A percentile compares a stretch with the other conserved stretches of the same genome.
These are phyloP conservation scores for Chlamydomonas sphaeroides DNA, from an alignment of 139 green algal species.

Conservation along the genomic window DNA sequence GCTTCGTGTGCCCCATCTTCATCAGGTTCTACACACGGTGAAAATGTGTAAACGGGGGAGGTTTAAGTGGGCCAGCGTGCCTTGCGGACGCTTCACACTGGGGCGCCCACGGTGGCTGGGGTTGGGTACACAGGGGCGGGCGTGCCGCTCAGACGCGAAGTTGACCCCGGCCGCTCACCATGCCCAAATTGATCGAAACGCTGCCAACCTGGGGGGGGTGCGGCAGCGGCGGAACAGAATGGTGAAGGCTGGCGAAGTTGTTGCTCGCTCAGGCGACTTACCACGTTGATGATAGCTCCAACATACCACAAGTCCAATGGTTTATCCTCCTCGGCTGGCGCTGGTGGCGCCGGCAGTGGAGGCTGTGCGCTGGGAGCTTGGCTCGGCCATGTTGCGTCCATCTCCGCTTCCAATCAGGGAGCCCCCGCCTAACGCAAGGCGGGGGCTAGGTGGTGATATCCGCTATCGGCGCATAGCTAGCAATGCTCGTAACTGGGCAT, in stretches of 20 bases:
- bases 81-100: neutral
- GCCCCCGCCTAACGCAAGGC: no score
- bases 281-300: constrained; percentile 41
- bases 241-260: no score
- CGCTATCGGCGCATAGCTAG: no score
- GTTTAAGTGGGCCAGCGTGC: neutral
- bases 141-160: no score
- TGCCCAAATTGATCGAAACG: constrained; percentile 82
- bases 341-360: no score
- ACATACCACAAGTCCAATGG: constrained; percentile 27
- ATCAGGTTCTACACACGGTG: constrained; percentile 80
- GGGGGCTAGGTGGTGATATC: no score
- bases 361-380: no score
- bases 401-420: no score
- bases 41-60: neutral
- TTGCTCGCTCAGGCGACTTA: neutral
- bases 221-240: neutral
- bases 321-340: no score
- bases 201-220: constrained; percentile 68
- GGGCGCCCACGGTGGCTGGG: neutral
- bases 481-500: no score
- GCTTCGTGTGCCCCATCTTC: constrained; percentile 88
- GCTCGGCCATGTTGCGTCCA: no score
- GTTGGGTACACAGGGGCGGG: neutral
- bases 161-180: constrained; percentile 40